Evolutionary conservation across 1,284 basidiomycete species (phyloP), one percentile per base, ranked within the genome.

Genomic region (Tranzscheliella williamsii): DNA sequence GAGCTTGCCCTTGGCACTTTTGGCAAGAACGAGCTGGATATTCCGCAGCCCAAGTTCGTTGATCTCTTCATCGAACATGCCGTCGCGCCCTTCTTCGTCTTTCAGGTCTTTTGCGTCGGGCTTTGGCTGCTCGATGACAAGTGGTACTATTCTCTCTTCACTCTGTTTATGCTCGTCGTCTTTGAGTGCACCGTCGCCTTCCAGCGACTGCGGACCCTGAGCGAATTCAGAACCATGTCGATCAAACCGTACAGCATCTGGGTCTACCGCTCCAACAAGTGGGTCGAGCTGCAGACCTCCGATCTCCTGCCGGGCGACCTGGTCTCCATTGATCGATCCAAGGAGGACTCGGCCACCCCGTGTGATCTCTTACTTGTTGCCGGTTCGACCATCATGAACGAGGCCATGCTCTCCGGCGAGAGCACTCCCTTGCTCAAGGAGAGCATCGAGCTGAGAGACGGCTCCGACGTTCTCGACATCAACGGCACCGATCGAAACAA

Each of bases 81-180:
- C 13, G 75, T 77, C 29, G 75, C 75, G 12, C 75, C 75, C 23
- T 77, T 77, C 51, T 77, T 77, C 47, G 75, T 77, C 32, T 77
- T 77, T 46, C 75, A 77, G 49, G 45, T 77, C 43, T 77, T 77
- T 44, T 77, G 75, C 38, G 73, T 76, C 39, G 73, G 75, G 27
- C 64, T 77, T 18, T 77, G 75, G 75, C 67, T 77, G 68, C 62
- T 77, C 15, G 75, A 77, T 41, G 75, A 77, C 47, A 75, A 77
- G 60, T 77, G 73, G 72, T 73, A 66, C 51, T 75, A 73, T 39
- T 73, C 72, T 24, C 68, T 77, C 24, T 75, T 77, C 52, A 75
- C 75, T 3, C 67, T 77, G 30, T 77, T 77, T 57, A 75, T 74
- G 63, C 63, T 77, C 24, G 44, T 77, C 43, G 69, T 73, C 9